Evolutionary conservation across 129 eudicot species (phyloP), one percentile per base, ranked within the genome.

Genomic region (Scalesia atractyloides): DNA sequence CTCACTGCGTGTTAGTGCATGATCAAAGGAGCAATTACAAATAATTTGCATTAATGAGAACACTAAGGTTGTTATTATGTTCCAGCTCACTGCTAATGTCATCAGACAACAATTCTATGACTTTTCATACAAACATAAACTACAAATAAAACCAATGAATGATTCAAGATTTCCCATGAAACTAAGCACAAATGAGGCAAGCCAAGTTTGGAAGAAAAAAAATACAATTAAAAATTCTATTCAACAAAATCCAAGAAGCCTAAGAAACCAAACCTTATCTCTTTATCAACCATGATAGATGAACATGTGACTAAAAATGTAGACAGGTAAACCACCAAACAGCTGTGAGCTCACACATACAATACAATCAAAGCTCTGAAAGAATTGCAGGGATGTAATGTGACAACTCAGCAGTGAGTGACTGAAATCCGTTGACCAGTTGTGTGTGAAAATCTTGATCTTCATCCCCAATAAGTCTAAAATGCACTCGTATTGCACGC

Each of bases 301-400:
- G 52, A 53, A 71, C 61, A 78, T 43, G 54, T 63, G 41, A 54
- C 65, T 8, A 9, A 71, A 70, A 44, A 30, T 15, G 64, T 50
- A 78, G 9, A 64, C 30, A 61, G 44, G 26, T 58, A 63, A 77
- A 48, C 73, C 59, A 61, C 70, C 33, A 63, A 77, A 39, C 53
- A 74, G 37, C 78, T 13, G 60, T 63, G 12, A 56, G 26, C 54
- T 64, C 54, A 64, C 56, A 36, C 52, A 59, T 41, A 69, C 44
- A 61, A 67, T 60, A 9, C 41, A 17, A 48, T 90, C 83, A 94
- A 7, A 95, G 96, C 84, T 95, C 99, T 1, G 99, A 95, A 36
- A 95, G 99, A 79, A 95, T 95, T 63, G 99, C 97, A 48, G 99
- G 99, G 73, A 95, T 95, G 85, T 95, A 95, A 79, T 95, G 99